A percentile compares a stretch with the other conserved stretches of the same genome.
Conservation (phyloP, 2,329 filamentous ascomycete species). For the Colletotrichum ledebouriae region DNA sequence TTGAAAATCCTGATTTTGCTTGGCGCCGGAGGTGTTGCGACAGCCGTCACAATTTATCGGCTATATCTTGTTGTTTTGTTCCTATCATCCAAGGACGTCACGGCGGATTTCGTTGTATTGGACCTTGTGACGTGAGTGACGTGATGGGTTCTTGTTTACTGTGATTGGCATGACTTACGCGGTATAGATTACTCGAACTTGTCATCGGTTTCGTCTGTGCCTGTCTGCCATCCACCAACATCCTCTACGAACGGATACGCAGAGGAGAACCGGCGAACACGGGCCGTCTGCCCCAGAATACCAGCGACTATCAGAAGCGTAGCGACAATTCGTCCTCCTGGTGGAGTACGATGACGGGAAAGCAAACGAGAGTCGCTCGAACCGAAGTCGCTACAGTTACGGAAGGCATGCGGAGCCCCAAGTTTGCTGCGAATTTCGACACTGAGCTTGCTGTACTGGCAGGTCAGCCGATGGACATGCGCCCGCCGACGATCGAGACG, state of each 20-base stretch:
- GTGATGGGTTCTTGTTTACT: background rate
- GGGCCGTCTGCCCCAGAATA: background rate
- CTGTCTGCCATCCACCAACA: constrained; percentile 42
- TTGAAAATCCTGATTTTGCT: constrained; percentile 51
- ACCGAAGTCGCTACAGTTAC: background rate
- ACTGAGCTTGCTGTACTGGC: constrained; percentile 30
- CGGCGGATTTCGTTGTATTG: constrained; percentile 45
- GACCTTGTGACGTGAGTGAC: constrained; percentile 38
- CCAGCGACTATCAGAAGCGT: background rate
- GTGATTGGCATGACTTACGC: background rate
- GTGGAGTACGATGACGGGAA: constrained; percentile 29
- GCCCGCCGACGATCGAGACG: background rate
- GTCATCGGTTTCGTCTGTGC: constrained; percentile 43
- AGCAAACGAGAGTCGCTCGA: constrained; percentile 8
- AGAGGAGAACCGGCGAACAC: background rate
- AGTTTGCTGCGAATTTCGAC: constrained; percentile 12
- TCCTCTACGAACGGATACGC: constrained; percentile 37
- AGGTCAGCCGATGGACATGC: constrained; percentile 15
- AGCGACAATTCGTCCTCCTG: constrained; percentile 15
- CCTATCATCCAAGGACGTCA: constrained; percentile 45
- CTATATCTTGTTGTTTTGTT: constrained; percentile 45
- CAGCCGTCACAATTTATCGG: constrained; percentile 48
- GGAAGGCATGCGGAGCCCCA: background rate
- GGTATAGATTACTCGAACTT: constrained; percentile 39
- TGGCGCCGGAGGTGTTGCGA: constrained; percentile 49